A percentile compares a stretch with the other conserved stretches of the same genome.
Evolutionary conservation across 2,329 filamentous ascomycete species (phyloP).

Genomic region (Aspergillus quadrilineatus): DNA sequence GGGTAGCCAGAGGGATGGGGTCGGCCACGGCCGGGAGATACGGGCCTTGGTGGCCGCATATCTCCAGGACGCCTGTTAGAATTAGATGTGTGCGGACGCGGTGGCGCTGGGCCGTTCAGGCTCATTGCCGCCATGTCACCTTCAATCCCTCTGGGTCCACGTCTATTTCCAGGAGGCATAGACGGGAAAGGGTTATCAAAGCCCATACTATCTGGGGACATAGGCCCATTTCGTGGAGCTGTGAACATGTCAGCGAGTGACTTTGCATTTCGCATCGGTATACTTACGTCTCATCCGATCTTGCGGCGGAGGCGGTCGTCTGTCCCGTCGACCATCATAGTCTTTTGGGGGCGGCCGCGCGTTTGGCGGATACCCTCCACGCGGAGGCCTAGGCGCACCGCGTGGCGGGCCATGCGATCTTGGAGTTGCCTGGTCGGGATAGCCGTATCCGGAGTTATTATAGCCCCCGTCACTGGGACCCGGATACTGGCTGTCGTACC

Average conservation of each 20-base stretch:
- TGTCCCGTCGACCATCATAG: conserved; percentile 27
- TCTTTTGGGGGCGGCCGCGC: conserved; percentile 28
- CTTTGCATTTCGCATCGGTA: background rate
- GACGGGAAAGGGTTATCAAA: conserved; percentile 54
- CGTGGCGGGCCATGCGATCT: conserved; percentile 28
- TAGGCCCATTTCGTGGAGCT: conserved; percentile 33
- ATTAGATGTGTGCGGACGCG: conserved; percentile 43
- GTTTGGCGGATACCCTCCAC: conserved; percentile 29
- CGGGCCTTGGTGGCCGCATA: conserved; percentile 27
- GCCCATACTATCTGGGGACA: conserved; percentile 37
- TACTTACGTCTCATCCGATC: conserved; percentile 37
- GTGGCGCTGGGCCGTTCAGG: conserved; percentile 31
- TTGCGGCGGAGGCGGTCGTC: conserved; percentile 31
- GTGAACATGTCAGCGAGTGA: background rate
- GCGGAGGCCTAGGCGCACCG: conserved; percentile 33
- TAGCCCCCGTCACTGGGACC: conserved; percentile 26
- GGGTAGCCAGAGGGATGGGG: conserved; percentile 26
- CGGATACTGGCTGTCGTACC: conserved; percentile 27
- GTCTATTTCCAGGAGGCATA: conserved; percentile 32
- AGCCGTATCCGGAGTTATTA: conserved; percentile 28
- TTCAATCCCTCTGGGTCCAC: conserved; percentile 36
- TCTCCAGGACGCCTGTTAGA: conserved; percentile 31
- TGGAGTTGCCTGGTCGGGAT: conserved; percentile 27
- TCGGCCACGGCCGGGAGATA: conserved; percentile 24
- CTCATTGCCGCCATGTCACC: conserved; percentile 42